Conservation (phyloP, 805 yeast genomes). For the Wickerhamomyces bovis region DNA sequence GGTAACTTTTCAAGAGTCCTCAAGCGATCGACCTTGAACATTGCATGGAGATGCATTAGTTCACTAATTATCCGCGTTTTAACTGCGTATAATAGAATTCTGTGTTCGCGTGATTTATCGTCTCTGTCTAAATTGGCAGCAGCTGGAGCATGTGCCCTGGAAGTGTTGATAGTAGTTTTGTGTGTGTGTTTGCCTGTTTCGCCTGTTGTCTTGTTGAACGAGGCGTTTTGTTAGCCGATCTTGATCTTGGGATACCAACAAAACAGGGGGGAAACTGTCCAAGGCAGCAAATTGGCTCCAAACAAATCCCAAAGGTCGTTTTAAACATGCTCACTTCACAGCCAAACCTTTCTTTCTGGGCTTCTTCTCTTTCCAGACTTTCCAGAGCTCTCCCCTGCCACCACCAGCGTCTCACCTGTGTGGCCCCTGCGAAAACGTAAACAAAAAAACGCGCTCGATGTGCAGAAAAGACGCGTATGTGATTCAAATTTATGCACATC, state of each 20-base stretch:
- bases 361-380: too few species aligned
- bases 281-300: too few species aligned
- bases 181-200: too few species aligned
- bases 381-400: neutral
- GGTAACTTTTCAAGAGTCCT: neutral
- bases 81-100: neutral
- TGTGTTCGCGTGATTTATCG: neutral
- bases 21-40: neutral
- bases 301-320: too few species aligned
- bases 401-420: neutral
- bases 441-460: slow-evolving; percentile 1
- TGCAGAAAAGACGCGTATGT: neutral
- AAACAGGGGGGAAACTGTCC: too few species aligned
- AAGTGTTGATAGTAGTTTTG: too few species aligned
- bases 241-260: too few species aligned
- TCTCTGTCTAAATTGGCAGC: neutral
- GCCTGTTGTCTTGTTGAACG: too few species aligned
- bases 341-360: too few species aligned
- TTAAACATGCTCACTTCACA: too few species aligned
- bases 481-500: neutral
- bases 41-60: neutral
- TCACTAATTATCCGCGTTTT: neutral
- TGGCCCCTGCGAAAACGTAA: slow-evolving; percentile 6
- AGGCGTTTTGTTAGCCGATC: too few species aligned
- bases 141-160: neutral